Percentiles rank a stretch among this genome's conserved stretches.
Conservation (phyloP, 495 filamentous ascomycete species). For the Clohesyomyces aquaticus region DNA sequence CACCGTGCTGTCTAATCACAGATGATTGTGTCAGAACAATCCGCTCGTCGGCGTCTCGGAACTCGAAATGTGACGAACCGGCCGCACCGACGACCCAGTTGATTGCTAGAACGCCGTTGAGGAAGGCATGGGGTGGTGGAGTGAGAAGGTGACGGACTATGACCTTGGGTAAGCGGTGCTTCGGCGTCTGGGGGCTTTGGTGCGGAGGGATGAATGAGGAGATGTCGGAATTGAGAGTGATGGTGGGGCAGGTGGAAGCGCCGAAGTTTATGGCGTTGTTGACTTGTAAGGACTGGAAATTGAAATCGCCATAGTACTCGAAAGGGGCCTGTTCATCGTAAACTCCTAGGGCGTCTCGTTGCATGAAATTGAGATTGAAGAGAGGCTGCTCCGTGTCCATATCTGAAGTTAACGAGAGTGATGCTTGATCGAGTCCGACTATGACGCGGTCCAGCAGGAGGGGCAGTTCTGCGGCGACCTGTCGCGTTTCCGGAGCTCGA, state of each 20-base stretch:
- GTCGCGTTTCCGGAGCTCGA: too few relatives aligned
- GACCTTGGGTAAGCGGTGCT: background rate
- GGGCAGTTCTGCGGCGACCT: too few relatives aligned
- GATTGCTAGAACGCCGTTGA: constrained; percentile 2
- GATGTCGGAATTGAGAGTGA: background rate
- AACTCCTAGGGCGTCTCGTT: background rate
- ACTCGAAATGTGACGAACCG: constrained; percentile 4
- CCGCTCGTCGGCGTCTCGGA: constrained; percentile 5
- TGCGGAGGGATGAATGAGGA: background rate
- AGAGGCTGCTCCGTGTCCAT: background rate
- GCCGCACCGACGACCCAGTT: constrained; percentile 15
- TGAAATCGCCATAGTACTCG: background rate
- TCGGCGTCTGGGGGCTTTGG: background rate
- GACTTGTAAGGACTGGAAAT: too few relatives aligned
- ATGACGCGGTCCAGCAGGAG: too few relatives aligned
- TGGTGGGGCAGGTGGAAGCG: too few relatives aligned
- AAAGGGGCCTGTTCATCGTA: too few relatives aligned
- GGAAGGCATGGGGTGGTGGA: constrained; percentile 14
- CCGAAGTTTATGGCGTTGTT: too few relatives aligned
- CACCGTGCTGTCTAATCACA: background rate
- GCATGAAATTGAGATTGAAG: background rate
- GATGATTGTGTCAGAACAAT: constrained; percentile 11
- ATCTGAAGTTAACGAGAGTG: too few relatives aligned
- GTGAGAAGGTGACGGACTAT: background rate
- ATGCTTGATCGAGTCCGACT: too few relatives aligned